phyloP scores from a whole-genome alignment of 441 rosid genomes.

The Brassica hybrid region DNA sequence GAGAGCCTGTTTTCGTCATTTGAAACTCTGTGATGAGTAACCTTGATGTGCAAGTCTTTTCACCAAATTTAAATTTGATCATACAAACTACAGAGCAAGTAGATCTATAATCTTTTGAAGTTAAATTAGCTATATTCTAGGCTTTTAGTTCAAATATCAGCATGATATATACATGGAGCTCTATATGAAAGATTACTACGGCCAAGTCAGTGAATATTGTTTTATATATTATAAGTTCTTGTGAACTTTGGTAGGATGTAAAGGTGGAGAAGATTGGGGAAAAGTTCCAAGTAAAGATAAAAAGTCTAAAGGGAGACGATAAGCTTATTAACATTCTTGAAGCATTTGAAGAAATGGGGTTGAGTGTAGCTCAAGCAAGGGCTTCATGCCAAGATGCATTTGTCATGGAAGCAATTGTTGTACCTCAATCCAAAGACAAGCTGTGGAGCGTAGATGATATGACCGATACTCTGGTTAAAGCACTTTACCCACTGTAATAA shows the following conservation, averaged over 20 bases:
- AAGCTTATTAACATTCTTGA: conserved; percentile 61
- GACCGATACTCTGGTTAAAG: conserved; percentile 49
- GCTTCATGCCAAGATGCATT: conserved; percentile 55
- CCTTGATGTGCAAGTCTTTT: not conserved
- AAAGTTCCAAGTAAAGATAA: conserved; percentile 50
- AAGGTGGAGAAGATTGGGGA: conserved; percentile 62
- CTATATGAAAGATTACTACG: not conserved
- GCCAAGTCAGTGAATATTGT: not conserved
- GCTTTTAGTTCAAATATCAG: conserved; percentile 17
- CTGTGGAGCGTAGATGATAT: conserved; percentile 46
- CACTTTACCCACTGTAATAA: conserved; percentile 40
- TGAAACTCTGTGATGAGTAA: conserved; percentile 5
- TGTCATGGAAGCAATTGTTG: conserved; percentile 71
- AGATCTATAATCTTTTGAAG: not conserved
- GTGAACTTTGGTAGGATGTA: conserved; percentile 46
- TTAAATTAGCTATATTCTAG: not conserved
- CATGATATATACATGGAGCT: not conserved
- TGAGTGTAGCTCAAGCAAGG: conserved; percentile 61
- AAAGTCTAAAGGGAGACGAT: conserved; percentile 50
- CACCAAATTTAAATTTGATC: not conserved
- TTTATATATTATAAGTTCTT: not conserved
- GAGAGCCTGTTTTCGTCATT: not conserved
- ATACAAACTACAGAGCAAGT: not conserved
- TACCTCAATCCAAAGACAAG: conserved; percentile 47
- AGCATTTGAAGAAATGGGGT: conserved; percentile 67